Conservation (phyloP, 169 alveolate species). For the Eimeria maxima region DNA sequence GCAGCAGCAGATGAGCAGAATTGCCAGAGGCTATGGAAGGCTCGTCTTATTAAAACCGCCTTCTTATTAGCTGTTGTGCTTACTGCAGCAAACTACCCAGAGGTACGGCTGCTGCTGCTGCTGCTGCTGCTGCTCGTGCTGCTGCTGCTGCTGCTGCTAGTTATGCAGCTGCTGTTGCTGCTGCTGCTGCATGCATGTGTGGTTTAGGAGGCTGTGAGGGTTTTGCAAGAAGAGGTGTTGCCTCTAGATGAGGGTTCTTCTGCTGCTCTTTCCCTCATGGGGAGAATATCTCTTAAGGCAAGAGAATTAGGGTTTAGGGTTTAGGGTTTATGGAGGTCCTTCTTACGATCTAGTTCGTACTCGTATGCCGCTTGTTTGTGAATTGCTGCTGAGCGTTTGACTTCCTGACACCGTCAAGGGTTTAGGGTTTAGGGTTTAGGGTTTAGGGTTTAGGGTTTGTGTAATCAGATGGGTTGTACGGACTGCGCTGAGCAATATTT, state of each 20-base stretch:
- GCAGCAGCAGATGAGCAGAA: not conserved
- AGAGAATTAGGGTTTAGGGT: slow-evolving; percentile 45
- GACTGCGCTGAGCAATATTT: not conserved
- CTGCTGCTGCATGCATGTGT: slow-evolving; percentile 37
- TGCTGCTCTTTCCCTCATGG: not conserved
- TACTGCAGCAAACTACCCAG: slow-evolving; percentile 22
- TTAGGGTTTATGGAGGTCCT: slow-evolving; percentile 7
- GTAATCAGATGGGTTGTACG: not conserved
- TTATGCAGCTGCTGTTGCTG: not conserved
- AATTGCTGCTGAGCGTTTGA: not conserved
- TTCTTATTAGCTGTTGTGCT: not conserved
- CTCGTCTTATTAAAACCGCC: not conserved
- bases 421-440: slow-evolving; percentile 59
- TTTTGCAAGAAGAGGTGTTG: not conserved
- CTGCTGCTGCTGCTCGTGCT: not conserved
- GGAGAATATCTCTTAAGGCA: not conserved
- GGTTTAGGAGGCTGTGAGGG: slow-evolving; percentile 22
- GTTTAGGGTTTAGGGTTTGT: slow-evolving; percentile 41
- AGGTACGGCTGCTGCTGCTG: slow-evolving; percentile 20
- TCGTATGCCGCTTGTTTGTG: not conserved
- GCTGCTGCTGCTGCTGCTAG: not conserved
- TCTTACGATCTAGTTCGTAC: not conserved
- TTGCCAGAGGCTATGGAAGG: slow-evolving; percentile 1
- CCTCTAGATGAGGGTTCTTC: not conserved
- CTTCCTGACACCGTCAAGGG: slow-evolving; percentile 6